Evolutionary conservation across 352 stramenopile species (phyloP).

Genomic region (Thalassiosira hispida): DNA sequence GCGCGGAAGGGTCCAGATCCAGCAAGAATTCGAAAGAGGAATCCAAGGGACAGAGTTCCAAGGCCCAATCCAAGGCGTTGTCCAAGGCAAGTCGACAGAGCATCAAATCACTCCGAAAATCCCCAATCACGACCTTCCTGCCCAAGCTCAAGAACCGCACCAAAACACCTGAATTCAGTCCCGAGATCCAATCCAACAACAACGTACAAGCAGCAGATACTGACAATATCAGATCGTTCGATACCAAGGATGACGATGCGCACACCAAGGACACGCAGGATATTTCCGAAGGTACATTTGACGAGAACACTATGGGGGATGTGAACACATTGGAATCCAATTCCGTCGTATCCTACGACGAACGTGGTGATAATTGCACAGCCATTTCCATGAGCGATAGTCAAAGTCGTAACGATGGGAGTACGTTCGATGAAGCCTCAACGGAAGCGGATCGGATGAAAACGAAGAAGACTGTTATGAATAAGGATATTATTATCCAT

Average conservation of each 20-base stretch:
- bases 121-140: background rate
- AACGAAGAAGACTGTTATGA: slow-evolving; percentile 27
- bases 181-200: background rate
- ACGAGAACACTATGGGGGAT: slow-evolving; percentile 1
- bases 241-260: background rate
- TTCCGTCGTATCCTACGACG: background rate
- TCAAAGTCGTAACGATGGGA: background rate
- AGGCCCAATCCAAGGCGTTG: background rate
- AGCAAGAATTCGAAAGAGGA: too few relatives aligned
- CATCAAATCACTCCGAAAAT: background rate
- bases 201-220: background rate
- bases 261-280: background rate
- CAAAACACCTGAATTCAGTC: background rate
- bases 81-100: background rate
- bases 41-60: background rate
- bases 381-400: background rate
- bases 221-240: background rate
- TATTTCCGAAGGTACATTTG: background rate
- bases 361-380: background rate
- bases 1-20: too few relatives aligned
- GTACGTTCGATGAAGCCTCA: background rate
- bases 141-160: background rate
- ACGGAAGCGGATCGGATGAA: background rate
- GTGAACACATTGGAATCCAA: background rate
- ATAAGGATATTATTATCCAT: slow-evolving; percentile 40